These are phyloP conservation scores for Nothopassalora personata DNA, from an alignment of 2,329 filamentous ascomycete genomes.

Conservation along the genomic window DNA sequence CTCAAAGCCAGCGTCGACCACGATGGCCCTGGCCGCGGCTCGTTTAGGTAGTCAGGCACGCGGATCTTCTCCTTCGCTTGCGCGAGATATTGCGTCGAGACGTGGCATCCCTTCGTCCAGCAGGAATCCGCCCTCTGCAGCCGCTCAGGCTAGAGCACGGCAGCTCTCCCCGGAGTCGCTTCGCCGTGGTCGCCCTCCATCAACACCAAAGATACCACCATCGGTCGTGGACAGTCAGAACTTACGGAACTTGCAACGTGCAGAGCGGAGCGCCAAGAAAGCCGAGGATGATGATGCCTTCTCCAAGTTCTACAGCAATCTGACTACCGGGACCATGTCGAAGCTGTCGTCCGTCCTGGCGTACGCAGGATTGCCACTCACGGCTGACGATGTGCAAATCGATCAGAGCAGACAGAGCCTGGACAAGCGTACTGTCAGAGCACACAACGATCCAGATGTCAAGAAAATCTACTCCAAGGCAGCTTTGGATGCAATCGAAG, in stretches of 20 bases:
- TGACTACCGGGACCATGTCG: slow-evolving; percentile 83
- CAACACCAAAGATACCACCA: slow-evolving; percentile 24
- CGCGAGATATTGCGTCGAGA: slow-evolving; percentile 36
- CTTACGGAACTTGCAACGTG: slow-evolving; percentile 17
- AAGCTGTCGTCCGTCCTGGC: slow-evolving; percentile 84
- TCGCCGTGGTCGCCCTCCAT: slow-evolving; percentile 15
- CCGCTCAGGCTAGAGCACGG: slow-evolving; percentile 27
- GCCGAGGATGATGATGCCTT: slow-evolving; percentile 60
- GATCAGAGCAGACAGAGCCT: slow-evolving; percentile 28
- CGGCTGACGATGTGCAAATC: slow-evolving; percentile 26
- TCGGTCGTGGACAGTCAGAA: slow-evolving; percentile 30
- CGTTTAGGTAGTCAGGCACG: slow-evolving; percentile 24
- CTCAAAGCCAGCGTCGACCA: slow-evolving; percentile 13
- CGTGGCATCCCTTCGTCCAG: slow-evolving; percentile 31
- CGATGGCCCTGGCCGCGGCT: slow-evolving; percentile 23
- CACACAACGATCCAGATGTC: slow-evolving; percentile 58
- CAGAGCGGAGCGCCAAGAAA: slow-evolving; percentile 16
- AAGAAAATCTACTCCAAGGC: slow-evolving; percentile 79
- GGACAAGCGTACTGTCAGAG: slow-evolving; percentile 28
- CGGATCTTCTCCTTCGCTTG: slow-evolving; percentile 34
- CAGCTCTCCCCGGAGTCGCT: slow-evolving; percentile 30
- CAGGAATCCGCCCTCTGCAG: slow-evolving; percentile 22
- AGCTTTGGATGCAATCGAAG: slow-evolving; percentile 70
- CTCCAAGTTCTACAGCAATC: slow-evolving; percentile 75
- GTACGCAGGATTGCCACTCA: slow-evolving; percentile 82